Evolutionary conservation across 768 basidiomycete genomes (phyloP).

Genomic region (Tricholoma terreum): DNA sequence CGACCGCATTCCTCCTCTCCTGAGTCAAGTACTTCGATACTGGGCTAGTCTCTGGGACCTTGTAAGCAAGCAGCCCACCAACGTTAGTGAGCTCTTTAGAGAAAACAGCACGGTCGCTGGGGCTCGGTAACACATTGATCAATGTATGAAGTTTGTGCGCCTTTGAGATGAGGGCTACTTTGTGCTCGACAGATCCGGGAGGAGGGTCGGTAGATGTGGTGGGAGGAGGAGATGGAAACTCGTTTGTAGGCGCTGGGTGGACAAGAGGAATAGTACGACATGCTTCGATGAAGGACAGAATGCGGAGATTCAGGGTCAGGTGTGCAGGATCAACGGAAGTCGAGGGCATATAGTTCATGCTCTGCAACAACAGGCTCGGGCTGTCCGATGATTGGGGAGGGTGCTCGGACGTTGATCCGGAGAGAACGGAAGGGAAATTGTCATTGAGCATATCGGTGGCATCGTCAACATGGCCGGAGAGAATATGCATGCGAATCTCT

Average conservation of each 20-base stretch:
- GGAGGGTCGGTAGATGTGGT: slow-evolving; percentile 24
- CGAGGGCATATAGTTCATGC: slow-evolving; percentile 48
- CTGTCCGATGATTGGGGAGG: background rate
- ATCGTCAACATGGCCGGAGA: slow-evolving; percentile 72
- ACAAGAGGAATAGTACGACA: slow-evolving; percentile 69
- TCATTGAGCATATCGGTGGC: slow-evolving; percentile 63
- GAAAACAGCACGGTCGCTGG: slow-evolving; percentile 59
- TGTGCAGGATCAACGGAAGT: slow-evolving; percentile 74
- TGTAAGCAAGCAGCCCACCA: slow-evolving; percentile 79
- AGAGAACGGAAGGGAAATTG: slow-evolving; percentile 68
- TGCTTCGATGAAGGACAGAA: slow-evolving; percentile 84
- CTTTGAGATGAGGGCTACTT: slow-evolving; percentile 47
- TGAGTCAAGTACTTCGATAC: slow-evolving; percentile 74
- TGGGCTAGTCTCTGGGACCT: slow-evolving; percentile 72
- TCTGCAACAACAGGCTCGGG: slow-evolving; percentile 25
- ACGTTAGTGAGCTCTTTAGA: slow-evolving; percentile 71
- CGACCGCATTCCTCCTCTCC: slow-evolving; percentile 75
- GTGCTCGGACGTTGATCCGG: slow-evolving; percentile 33
- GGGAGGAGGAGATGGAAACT: background rate
- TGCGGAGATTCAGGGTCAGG: slow-evolving; percentile 79
- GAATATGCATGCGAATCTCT: slow-evolving; percentile 72
- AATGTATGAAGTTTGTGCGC: slow-evolving; percentile 68
- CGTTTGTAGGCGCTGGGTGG: slow-evolving; percentile 27
- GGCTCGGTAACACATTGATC: slow-evolving; percentile 51
- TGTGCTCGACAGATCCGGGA: slow-evolving; percentile 35